A percentile compares a stretch with the other conserved stretches of the same genome.
These are phyloP conservation scores for Thuidium tamariscinum DNA, from an alignment of 225 moss, liverwort and hornwort genomes.

Conservation along the genomic window DNA sequence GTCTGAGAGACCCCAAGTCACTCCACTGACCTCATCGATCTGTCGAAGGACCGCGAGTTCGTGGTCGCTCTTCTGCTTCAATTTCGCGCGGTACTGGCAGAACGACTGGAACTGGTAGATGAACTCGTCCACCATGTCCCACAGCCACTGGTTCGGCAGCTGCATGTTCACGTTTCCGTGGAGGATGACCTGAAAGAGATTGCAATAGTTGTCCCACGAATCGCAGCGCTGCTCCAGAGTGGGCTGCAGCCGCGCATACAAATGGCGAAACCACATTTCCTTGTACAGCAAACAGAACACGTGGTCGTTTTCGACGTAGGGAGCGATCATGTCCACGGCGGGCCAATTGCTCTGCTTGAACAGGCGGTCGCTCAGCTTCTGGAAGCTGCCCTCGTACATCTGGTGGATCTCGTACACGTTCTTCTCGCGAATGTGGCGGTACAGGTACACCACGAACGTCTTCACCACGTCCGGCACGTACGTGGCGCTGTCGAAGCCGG, in stretches of 20 bases:
- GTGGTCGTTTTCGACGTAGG: constrained; percentile 91
- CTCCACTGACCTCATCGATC: constrained; percentile 68
- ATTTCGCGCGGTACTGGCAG: constrained; percentile 95
- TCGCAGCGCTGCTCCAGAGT: constrained; percentile 94
- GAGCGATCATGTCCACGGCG: constrained; percentile 78
- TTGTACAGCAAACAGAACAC: constrained; percentile 93
- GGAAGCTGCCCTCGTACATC: constrained; percentile 99
- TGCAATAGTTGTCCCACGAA: constrained; percentile 99
- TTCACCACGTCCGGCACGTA: constrained; percentile 98
- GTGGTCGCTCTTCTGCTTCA: constrained; percentile 89
- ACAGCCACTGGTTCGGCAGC: constrained; percentile 96
- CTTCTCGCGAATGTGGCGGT: constrained; percentile 97
- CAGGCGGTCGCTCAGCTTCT: constrained; percentile 92
- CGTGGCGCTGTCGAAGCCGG: constrained; percentile 67
- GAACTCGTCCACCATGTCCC: constrained; percentile 99
- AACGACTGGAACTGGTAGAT: constrained; percentile 99
- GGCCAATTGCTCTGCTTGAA: constrained; percentile 98
- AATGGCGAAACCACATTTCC: constrained; percentile 99
- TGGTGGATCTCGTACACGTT: constrained; percentile 99
- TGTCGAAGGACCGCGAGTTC: constrained; percentile 82
- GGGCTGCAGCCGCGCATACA: constrained; percentile 83
- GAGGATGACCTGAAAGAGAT: constrained; percentile 87
- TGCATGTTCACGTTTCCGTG: constrained; percentile 99
- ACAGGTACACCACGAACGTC: constrained; percentile 91
- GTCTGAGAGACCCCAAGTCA: background rate